Evolutionary conservation across 2,329 filamentous ascomycete species (phyloP), one percentile per base, ranked within the genome.

Genomic region (Dactylella cylindrospora): DNA sequence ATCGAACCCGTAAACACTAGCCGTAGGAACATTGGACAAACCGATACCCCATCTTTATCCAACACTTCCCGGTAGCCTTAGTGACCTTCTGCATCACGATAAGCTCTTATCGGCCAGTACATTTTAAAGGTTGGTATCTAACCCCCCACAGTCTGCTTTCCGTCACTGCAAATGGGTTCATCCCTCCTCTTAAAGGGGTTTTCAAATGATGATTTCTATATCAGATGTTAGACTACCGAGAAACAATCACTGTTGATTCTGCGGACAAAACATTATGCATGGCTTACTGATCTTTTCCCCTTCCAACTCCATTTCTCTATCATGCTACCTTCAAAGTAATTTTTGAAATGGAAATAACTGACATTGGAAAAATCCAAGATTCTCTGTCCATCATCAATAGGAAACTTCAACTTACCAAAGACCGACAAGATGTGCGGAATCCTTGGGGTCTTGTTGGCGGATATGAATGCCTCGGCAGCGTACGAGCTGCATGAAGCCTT

Each of bases 401-500:
- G n/a, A n/a, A 32, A 13, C 20, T 32, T 32, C 22, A n/a, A 49
- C 26, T 35, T 25, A 31, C 32, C 51, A 49, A 38, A 22, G 53
- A 44, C 40, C 44, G 44, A 41, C 71, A 76, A 65, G 33, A 84
- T 84, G 81, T 84, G 81, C 73, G 81, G 81, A 68, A 81, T 84
- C 66, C 74, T 83, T 54, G 81, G 76, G 66, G 72, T 84, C 45
- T 81, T 84, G 65, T 76, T 84, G 64, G 81, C 79, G 64, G 78
- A 82, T 68, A 73, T 77, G 64, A 76, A 74, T 41, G 74, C 75
- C 45, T 70, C 75, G 41, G 84, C 83, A 25, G 80, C 81, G 12
- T 76, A 81, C 62, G 84, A 87, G 67, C 76, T 88, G 33, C 84
- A 88, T 71, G 84, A 88, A 72, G 78, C 80, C 32, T 76, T 87